These are phyloP conservation scores for Fraxinus platypoda DNA, from an alignment of 305 asterid species.

Conservation along the genomic window DNA sequence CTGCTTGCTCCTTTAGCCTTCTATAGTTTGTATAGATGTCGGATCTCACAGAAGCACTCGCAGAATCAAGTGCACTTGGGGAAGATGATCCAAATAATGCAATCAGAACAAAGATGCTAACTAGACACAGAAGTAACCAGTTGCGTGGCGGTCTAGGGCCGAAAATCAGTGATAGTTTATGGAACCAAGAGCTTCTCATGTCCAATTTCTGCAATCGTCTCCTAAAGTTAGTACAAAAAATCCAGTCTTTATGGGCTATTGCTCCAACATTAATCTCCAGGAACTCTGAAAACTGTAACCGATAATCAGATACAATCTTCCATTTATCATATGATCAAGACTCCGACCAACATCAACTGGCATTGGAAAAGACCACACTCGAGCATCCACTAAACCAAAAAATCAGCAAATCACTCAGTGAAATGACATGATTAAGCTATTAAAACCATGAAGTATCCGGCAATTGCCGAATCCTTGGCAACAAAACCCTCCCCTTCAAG, in stretches of 20 bases:
- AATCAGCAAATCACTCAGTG: neutral
- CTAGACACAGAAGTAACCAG: slow-evolving; percentile 70
- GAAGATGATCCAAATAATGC: slow-evolving; percentile 66
- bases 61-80: slow-evolving; percentile 52
- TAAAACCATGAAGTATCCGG: slow-evolving; percentile 18
- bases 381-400: slow-evolving; percentile 18
- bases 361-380: slow-evolving; percentile 33
- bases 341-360: slow-evolving; percentile 43
- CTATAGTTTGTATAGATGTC: slow-evolving; percentile 60
- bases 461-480: slow-evolving; percentile 22
- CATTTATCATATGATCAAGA: slow-evolving; percentile 32
- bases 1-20: slow-evolving; percentile 71
- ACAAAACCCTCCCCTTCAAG: slow-evolving; percentile 23
- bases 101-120: slow-evolving; percentile 58
- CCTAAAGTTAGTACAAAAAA: slow-evolving; percentile 18
- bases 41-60: slow-evolving; percentile 41
- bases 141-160: slow-evolving; percentile 82
- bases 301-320: slow-evolving; percentile 48
- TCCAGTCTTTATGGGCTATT: slow-evolving; percentile 31
- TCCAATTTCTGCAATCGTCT: slow-evolving; percentile 49
- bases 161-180: slow-evolving; percentile 47
- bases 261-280: slow-evolving; percentile 49
- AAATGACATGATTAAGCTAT: neutral
- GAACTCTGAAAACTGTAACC: slow-evolving; percentile 35
- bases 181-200: slow-evolving; percentile 89